phyloP scores from a whole-genome alignment of 2,329 filamentous ascomycete genomes.

The Talaromyces sp. region DNA sequence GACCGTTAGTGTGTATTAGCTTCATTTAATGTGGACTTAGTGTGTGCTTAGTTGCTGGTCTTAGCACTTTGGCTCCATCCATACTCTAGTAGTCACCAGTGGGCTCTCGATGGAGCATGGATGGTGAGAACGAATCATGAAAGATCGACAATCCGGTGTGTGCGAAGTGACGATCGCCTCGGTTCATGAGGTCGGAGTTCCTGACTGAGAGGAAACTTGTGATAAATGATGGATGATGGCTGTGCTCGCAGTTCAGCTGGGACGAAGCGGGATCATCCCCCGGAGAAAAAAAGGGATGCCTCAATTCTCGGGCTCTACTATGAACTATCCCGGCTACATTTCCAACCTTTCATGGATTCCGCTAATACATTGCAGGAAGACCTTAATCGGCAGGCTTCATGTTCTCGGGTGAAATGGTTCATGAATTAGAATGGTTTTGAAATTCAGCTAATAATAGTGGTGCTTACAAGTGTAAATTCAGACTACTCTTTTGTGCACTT shows the following conservation, averaged over 20 bases:
- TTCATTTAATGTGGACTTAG: not conserved
- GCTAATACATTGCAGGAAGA: not conserved
- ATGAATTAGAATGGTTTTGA: too few species aligned
- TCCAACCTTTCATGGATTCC: not conserved
- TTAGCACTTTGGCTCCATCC: not conserved
- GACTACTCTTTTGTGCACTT: too few species aligned
- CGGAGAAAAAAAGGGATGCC: not conserved
- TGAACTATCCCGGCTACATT: too few species aligned
- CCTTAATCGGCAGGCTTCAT: not conserved
- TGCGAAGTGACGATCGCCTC: not conserved
- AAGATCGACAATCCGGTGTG: not conserved
- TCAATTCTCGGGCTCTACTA: too few species aligned
- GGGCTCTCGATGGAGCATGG: not conserved
- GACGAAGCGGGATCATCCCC: not conserved
- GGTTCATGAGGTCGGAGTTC: not conserved
- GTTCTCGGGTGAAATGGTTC: too few species aligned
- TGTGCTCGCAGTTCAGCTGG: not conserved
- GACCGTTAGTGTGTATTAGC: not conserved
- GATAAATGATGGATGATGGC: not conserved
- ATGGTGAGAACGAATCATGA: not conserved
- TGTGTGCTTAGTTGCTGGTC: not conserved
- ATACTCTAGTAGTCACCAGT: too few species aligned
- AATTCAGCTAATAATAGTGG: too few species aligned
- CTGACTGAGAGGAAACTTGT: not conserved
- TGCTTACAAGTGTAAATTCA: too few species aligned